Percentiles rank a stretch among this genome's conserved stretches.
Evolutionary conservation across 805 yeast species (phyloP).

Genomic region (Sporopachydermia quercuum): DNA sequence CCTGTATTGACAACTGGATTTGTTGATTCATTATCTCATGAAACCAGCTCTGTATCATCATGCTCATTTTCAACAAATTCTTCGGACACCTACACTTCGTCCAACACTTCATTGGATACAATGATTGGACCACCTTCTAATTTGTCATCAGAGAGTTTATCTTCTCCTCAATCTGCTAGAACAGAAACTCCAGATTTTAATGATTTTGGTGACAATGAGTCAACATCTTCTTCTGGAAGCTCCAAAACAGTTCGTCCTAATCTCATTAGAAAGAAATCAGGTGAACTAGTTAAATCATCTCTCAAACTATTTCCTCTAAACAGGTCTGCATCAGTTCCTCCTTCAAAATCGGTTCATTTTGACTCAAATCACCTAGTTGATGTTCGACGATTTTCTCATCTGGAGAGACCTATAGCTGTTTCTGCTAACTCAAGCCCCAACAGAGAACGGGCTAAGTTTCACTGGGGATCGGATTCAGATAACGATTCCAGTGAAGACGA

Average conservation of each 20-base stretch:
- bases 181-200: too few relatives aligned
- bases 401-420: conserved; percentile 67
- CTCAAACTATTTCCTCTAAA: conserved; percentile 17
- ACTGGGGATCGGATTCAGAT: conserved; percentile 14
- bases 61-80: not conserved
- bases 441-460: conserved; percentile 17
- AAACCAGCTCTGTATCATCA: not conserved
- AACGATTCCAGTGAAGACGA: conserved; percentile 17
- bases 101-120: not conserved
- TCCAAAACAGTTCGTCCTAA: not conserved
- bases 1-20: not conserved
- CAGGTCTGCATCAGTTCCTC: conserved; percentile 31
- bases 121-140: conserved; percentile 19
- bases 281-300: conserved; percentile 24
- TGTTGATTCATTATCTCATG: not conserved
- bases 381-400: conserved; percentile 55
- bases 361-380: conserved; percentile 43
- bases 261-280: conserved; percentile 37
- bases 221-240: conserved; percentile 21
- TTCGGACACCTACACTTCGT: not conserved
- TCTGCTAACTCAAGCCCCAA: conserved; percentile 52
- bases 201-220: too few relatives aligned
- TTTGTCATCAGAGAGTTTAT: too few relatives aligned
- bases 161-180: too few relatives aligned
- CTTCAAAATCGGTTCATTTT: conserved; percentile 69